Conservation (phyloP, 495 filamentous ascomycete genomes). For the Jackrogersella multiformis region DNA sequence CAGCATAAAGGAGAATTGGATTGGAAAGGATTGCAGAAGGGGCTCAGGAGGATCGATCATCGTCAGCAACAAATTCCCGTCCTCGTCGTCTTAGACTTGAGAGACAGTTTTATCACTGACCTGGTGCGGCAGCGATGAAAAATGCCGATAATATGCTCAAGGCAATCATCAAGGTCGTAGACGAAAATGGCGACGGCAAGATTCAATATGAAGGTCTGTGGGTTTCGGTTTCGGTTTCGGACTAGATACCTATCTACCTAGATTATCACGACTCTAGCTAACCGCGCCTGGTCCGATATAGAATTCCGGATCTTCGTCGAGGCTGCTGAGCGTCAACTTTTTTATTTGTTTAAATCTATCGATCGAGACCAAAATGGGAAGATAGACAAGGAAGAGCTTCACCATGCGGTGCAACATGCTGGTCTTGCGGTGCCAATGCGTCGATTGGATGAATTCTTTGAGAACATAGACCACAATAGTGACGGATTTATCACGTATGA, state of each 20-base stretch:
- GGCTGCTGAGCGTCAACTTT: constrained; percentile 82
- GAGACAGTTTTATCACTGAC: constrained; percentile 39
- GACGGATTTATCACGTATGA: constrained; percentile 90
- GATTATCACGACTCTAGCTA: background rate
- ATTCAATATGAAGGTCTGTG: constrained; percentile 85
- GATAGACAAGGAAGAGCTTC: constrained; percentile 85
- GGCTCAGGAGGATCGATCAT: constrained; percentile 88
- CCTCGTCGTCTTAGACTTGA: constrained; percentile 13
- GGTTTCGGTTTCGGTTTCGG: constrained; percentile 7
- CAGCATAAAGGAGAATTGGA: constrained; percentile 80
- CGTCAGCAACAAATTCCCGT: constrained; percentile 65
- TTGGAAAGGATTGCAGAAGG: constrained; percentile 80
- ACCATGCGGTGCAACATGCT: constrained; percentile 75
- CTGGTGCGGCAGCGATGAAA: constrained; percentile 74
- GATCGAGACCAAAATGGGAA: constrained; percentile 88
- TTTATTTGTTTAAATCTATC: constrained; percentile 83
- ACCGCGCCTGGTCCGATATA: constrained; percentile 44
- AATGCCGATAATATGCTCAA: constrained; percentile 89
- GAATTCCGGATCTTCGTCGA: constrained; percentile 92
- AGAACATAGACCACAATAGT: constrained; percentile 86
- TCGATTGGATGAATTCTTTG: constrained; percentile 85
- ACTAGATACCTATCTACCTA: background rate
- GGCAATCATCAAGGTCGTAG: constrained; percentile 80
- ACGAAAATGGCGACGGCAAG: constrained; percentile 84
- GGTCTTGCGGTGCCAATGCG: constrained; percentile 80